Evolutionary conservation across 495 filamentous ascomycete genomes (phyloP).

Genomic region (Trichoderma virens): DNA sequence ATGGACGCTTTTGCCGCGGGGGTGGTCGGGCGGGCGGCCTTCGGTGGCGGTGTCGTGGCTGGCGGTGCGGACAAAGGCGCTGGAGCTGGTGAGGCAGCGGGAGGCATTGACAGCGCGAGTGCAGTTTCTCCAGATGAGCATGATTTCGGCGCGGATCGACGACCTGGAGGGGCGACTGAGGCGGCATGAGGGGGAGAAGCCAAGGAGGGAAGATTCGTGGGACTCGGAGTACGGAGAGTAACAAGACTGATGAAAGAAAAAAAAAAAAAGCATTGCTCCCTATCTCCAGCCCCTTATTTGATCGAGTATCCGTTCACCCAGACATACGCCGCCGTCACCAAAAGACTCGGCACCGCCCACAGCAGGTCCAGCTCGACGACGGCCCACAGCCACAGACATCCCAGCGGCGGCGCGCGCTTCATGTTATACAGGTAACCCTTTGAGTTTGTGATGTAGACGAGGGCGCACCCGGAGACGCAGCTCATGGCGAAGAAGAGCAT

Average conservation of each 20-base stretch:
- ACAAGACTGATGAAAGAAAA: neutral
- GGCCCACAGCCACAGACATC: constrained; percentile 89
- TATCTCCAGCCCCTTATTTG: no score
- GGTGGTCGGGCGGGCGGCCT: constrained; percentile 18
- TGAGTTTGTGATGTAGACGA: constrained; percentile 72
- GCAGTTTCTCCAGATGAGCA: constrained; percentile 30
- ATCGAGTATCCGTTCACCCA: constrained; percentile 64
- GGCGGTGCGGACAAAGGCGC: constrained; percentile 24
- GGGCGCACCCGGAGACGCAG: constrained; percentile 57
- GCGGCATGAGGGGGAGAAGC: constrained; percentile 12
- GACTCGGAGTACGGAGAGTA: neutral
- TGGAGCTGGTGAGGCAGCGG: constrained; percentile 42
- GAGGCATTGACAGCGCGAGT: constrained; percentile 31
- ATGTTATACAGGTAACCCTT: constrained; percentile 79
- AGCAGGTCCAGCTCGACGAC: constrained; percentile 77
- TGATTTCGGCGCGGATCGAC: constrained; percentile 28
- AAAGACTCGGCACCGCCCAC: constrained; percentile 53
- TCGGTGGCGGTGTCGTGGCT: constrained; percentile 28
- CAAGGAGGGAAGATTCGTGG: neutral
- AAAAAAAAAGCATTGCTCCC: constrained; percentile 1
- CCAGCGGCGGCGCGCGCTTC: constrained; percentile 85
- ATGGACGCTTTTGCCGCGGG: constrained; percentile 23
- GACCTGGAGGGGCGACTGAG: constrained; percentile 21
- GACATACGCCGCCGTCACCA: constrained; percentile 54
- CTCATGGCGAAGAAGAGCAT: constrained; percentile 51